Evolutionary conservation across 2,329 filamentous ascomycete genomes (phyloP).

Genomic region (Penicillium glabrum): DNA sequence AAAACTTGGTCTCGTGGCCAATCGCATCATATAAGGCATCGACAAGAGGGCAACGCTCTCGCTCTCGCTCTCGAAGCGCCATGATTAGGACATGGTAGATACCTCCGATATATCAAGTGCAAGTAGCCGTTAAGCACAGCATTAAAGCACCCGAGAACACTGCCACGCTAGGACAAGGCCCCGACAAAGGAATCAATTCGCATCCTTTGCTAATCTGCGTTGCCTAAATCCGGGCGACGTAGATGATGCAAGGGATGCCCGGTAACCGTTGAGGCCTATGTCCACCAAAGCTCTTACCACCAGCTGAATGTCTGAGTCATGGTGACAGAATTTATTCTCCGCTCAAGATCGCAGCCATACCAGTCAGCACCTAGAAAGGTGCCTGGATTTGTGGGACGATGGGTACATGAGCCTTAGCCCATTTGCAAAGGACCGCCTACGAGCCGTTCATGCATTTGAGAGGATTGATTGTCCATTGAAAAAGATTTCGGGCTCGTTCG

Average conservation of each 20-base stretch:
- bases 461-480: neutral
- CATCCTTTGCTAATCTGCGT: neutral
- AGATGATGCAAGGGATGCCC: constrained; percentile 9
- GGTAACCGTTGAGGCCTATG: constrained; percentile 11
- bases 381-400: constrained; percentile 7
- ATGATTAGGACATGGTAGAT: constrained; percentile 5
- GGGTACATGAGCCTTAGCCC: neutral
- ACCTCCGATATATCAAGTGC: constrained; percentile 14
- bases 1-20: constrained; percentile 16
- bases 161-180: constrained; percentile 18
- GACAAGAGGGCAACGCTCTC: neutral
- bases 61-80: constrained; percentile 12
- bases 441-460: neutral
- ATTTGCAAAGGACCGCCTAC: neutral
- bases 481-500: neutral
- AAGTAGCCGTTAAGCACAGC: constrained; percentile 23
- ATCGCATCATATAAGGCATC: constrained; percentile 4
- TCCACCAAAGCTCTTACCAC: neutral
- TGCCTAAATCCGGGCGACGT: neutral
- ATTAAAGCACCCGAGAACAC: constrained; percentile 11
- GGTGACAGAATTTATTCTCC: neutral
- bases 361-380: constrained; percentile 10
- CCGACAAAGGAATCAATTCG: constrained; percentile 1
- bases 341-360: neutral
- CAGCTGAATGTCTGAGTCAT: neutral